Conservation (phyloP, 75 land plant species). For the Pseudotsuga menziesii region DNA sequence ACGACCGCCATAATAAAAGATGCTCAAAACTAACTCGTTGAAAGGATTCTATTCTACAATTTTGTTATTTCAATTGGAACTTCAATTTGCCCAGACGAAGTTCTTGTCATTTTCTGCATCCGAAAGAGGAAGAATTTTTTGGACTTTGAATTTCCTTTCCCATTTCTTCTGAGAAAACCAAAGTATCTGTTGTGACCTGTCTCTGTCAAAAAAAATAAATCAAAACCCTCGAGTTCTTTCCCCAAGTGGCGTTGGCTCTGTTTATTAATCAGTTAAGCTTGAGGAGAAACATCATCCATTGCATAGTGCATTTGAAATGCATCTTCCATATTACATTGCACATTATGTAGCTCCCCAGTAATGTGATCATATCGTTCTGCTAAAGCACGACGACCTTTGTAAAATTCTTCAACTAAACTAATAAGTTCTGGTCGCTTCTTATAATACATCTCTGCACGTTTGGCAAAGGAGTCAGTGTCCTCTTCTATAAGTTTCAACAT, state of each 20-base stretch:
- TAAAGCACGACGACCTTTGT: conserved; percentile 25
- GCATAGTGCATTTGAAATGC: no score
- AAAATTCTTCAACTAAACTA: conserved; percentile 33
- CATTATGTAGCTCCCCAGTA: no score
- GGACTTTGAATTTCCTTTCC: no score
- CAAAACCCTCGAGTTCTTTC: conserved; percentile 5
- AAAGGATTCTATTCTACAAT: no score
- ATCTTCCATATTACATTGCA: no score
- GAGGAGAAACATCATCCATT: no score
- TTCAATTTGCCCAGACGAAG: background rate
- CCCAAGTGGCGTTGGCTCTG: background rate
- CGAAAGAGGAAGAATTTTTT: background rate
- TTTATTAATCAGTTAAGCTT: background rate
- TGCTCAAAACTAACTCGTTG: no score
- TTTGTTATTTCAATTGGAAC: no score
- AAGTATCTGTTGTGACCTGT: background rate
- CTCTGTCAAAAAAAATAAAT: background rate
- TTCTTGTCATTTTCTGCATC: background rate
- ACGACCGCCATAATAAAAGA: no score
- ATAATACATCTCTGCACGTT: conserved; percentile 46
- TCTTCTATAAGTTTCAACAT: no score
- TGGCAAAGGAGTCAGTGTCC: conserved; percentile 44
- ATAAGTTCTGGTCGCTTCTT: conserved; percentile 40
- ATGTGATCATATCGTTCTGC: no score
- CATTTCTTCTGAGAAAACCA: conserved; percentile 2